A percentile compares a stretch with the other conserved stretches of the same genome.
Conservation (phyloP, 2,329 filamentous ascomycete species). For the Fusarium palustre region DNA sequence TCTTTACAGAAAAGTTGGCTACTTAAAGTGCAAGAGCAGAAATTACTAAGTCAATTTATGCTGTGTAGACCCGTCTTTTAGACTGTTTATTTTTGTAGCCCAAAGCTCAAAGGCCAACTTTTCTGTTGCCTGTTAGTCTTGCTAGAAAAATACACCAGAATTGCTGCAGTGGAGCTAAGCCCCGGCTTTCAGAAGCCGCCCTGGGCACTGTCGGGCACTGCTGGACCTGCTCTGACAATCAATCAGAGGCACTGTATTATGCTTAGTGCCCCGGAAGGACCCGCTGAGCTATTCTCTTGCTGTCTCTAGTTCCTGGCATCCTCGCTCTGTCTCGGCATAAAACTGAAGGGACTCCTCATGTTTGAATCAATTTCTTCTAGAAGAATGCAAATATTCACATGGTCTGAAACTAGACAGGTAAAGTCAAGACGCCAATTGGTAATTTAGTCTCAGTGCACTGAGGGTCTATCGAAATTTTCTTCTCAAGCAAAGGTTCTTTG, state of each 20-base stretch:
- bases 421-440: constrained; percentile 11
- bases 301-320: constrained; percentile 16
- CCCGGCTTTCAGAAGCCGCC: constrained; percentile 37
- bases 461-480: neutral
- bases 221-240: constrained; percentile 27
- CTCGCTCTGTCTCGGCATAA: constrained; percentile 49
- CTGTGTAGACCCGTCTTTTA: neutral
- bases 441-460: neutral
- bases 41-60: neutral
- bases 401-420: neutral
- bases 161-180: constrained; percentile 28
- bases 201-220: constrained; percentile 25
- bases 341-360: constrained; percentile 10
- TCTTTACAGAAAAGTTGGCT: constrained; percentile 3
- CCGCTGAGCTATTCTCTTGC: constrained; percentile 38
- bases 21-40: neutral
- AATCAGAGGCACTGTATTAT: constrained; percentile 48
- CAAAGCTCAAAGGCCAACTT: neutral
- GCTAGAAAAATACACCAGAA: constrained; percentile 33
- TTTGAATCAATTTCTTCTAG: constrained; percentile 18
- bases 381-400: constrained; percentile 25
- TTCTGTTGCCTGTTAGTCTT: constrained; percentile 10
- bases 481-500: neutral
- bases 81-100: neutral
- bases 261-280: constrained; percentile 46